Evolutionary conservation across 768 basidiomycete species (phyloP), one percentile per base, ranked within the genome.

Genomic region (Tylopilus balloui): DNA sequence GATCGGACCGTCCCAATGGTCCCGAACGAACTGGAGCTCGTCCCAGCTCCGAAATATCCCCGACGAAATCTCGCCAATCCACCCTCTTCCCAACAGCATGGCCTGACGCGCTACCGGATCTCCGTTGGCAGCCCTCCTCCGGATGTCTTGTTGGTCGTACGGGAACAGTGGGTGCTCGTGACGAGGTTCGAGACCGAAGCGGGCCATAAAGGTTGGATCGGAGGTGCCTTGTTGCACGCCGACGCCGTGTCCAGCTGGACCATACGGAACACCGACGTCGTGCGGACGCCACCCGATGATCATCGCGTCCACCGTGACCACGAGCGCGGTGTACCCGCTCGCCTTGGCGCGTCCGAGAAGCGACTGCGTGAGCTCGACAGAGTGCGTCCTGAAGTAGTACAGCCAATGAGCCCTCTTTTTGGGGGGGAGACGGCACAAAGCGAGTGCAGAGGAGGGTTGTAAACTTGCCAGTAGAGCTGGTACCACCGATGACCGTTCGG

Each of bases 1-100:
- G 20, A 80, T 56, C 28, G 68, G 76, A 0, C 78, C 77, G 6
- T 75, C 72, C 78, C 77, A 80, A 28, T 75, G 67, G 21, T 70
- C 64, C 34, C 67, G 61, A 7, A 17, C 10, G 32, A 34, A 34
- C 32, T 34, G 32, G 20, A 79, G 46, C 25, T 79, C 70, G 20
- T 76, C 70, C 78, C 78, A 78, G 10, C 63, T 61, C 54, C 32
- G 32, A 34, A 34, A 34, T 15, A 34, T 17, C 8, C 32, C 32
- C 8, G 32, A 70, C 29, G 64, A 68, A 11, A 66, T 57, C 62
- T 74, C 67, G 10, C 54, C 48, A 15, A 70, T 45, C 75, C 75
- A 78, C 38, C 63, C 67, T 3, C 48, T 50, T 8, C 73, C 32
- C 32, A 17, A 34, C 4, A 34, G 9, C 23, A 66, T 51, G 19